Base-by-base conservation (phyloP, 75 land plant species). In the Cunninghamia lanceolata region DNA sequence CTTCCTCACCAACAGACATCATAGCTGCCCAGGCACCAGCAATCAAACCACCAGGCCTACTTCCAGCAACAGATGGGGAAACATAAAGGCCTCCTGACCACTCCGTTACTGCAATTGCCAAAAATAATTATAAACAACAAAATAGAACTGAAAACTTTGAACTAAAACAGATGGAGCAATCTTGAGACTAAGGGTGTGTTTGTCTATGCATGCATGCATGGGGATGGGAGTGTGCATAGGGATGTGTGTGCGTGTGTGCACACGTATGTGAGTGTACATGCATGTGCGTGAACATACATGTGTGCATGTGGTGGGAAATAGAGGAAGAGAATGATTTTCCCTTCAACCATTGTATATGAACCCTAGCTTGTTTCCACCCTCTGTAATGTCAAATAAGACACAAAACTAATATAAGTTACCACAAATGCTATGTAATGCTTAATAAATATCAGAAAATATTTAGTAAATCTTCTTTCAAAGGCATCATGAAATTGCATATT, bases 21-120 rank as follows among this genome's bases (percentile, higher is more conserved):
- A 98, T 92, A 35, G 99, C 93, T 35, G 99, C 99, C 99, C 99
- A 98, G 59, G 99, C 99, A 54, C 99, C 99, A 91, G 99, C 99
- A 86, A 98, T 93, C 73, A 98, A 82, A 82, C 94, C 94, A 25
- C 99, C 99, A 43, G 99, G 92, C 84, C 99, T 90, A 85, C 99
- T 98, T 84, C 99, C 99, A 89, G 99, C 99, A 80, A 98, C 92
- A 21, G 99, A 94, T 63, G 99, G 99, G n/a, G 99, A 98, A 34
- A 98, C 89, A 87, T 98, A 98, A 38, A 98, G 91, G 5, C 99
- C 99, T 73, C 99, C 99, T 13, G 99, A 91, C 99, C 99, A 98
- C 82, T 98, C 99, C 54, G 99, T 98, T n/a, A 98, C 99, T 98
- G 92, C 30, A 87, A 66, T 38, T 36, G n/a, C 30, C 34, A 66